Conservation (phyloP, 1,284 basidiomycete species). For the Marasmius fiardii region DNA sequence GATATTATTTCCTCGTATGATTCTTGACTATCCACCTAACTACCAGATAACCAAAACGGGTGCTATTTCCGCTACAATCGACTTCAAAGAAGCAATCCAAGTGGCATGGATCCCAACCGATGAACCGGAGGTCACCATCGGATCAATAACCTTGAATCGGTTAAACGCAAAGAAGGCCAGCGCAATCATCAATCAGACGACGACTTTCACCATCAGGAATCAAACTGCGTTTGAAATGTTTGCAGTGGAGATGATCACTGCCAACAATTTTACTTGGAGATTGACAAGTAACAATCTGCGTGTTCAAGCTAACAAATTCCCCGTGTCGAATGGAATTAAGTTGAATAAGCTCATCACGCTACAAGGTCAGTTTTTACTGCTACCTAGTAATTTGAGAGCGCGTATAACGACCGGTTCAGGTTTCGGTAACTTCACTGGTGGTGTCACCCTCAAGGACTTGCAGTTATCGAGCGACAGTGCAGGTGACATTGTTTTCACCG, state of each 20-base stretch:
- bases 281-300: slow-evolving; percentile 54
- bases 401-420: slow-evolving; percentile 30
- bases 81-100: slow-evolving; percentile 49
- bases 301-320: slow-evolving; percentile 70
- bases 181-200: slow-evolving; percentile 59
- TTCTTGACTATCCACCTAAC: background rate
- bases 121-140: slow-evolving; percentile 38
- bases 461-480: slow-evolving; percentile 68
- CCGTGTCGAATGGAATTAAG: slow-evolving; percentile 54
- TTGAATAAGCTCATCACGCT: slow-evolving; percentile 60
- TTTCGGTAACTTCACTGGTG: slow-evolving; percentile 63
- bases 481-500: slow-evolving; percentile 67
- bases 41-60: slow-evolving; percentile 59
- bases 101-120: slow-evolving; percentile 53
- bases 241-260: slow-evolving; percentile 60
- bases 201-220: slow-evolving; percentile 52
- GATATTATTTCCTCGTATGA: slow-evolving; percentile 20
- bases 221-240: slow-evolving; percentile 56
- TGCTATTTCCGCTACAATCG: slow-evolving; percentile 54
- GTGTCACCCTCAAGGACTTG: slow-evolving; percentile 60
- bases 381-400: background rate
- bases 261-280: slow-evolving; percentile 70
- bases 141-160: slow-evolving; percentile 42
- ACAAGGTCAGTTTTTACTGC: slow-evolving; percentile 33
- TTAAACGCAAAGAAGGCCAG: slow-evolving; percentile 48